phyloP scores from a whole-genome alignment of 208 protist species.

The Crithidia sp. region DNA sequence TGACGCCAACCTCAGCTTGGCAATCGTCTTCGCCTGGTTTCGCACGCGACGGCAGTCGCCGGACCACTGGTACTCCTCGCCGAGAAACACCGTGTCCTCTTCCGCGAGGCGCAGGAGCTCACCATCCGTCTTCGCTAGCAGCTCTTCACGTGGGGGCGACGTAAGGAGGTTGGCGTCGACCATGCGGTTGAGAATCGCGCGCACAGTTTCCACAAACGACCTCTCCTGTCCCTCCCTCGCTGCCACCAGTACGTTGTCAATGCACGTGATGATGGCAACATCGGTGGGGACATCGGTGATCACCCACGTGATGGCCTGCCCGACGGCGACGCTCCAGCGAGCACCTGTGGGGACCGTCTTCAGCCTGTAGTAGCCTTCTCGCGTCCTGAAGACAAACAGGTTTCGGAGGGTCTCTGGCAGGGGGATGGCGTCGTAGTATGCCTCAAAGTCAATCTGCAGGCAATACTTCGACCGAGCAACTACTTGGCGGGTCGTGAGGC shows the following conservation, averaged over 20 bases:
- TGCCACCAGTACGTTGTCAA: not conserved
- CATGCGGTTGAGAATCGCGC: not conserved
- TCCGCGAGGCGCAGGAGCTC: not conserved
- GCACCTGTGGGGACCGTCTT: conserved; percentile 15
- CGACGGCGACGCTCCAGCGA: conserved; percentile 11
- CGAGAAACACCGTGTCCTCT: conserved; percentile 3
- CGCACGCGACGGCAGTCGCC: conserved; percentile 20
- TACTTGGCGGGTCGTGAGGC: not conserved
- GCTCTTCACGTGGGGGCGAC: conserved; percentile 1
- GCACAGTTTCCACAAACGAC: conserved; percentile 2
- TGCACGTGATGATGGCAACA: not conserved
- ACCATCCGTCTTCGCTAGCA: not conserved
- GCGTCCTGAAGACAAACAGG: not conserved
- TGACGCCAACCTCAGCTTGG: conserved; percentile 27
- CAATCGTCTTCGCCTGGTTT: conserved; percentile 40
- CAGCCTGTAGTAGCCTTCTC: not conserved
- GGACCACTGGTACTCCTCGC: conserved; percentile 34
- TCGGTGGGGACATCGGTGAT: not conserved
- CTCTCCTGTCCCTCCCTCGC: not conserved
- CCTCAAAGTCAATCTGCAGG: not conserved
- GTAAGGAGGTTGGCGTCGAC: not conserved
- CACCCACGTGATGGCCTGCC: not conserved
- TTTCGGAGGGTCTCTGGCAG: not conserved
- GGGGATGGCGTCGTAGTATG: not conserved
- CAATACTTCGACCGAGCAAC: not conserved